Evolutionary conservation across 2,329 filamentous ascomycete genomes (phyloP).

Genomic region (Metarhizium guizhouense): DNA sequence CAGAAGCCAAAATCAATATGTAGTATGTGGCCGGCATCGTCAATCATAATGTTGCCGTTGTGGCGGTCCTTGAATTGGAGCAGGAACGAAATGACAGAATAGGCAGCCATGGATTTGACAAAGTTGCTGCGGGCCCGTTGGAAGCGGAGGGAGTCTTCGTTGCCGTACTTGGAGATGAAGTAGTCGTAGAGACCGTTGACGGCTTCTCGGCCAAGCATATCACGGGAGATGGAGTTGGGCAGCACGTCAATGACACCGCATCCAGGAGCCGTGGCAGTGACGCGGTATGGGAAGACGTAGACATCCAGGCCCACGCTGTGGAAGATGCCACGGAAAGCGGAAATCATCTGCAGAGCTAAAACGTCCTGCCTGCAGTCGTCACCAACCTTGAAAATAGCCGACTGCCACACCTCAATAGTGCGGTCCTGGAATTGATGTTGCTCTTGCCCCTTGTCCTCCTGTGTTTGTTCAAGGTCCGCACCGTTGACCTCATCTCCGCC

Average conservation of each 20-base stretch:
- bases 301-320: slow-evolving; percentile 90
- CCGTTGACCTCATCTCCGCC: background rate
- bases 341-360: slow-evolving; percentile 93
- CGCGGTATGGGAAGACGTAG: slow-evolving; percentile 93
- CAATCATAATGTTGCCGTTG: slow-evolving; percentile 99
- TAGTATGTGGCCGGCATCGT: slow-evolving; percentile 91
- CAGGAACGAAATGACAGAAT: slow-evolving; percentile 92
- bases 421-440: slow-evolving; percentile 27
- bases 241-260: slow-evolving; percentile 98
- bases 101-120: slow-evolving; percentile 98
- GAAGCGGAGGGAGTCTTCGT: slow-evolving; percentile 89
- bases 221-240: slow-evolving; percentile 93
- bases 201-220: slow-evolving; percentile 96
- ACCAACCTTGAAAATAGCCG: slow-evolving; percentile 98
- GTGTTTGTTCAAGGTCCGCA: slow-evolving; percentile 36
- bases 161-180: slow-evolving; percentile 94
- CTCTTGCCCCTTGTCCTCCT: slow-evolving; percentile 28
- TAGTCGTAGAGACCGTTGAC: slow-evolving; percentile 98
- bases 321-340: slow-evolving; percentile 95
- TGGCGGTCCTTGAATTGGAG: slow-evolving; percentile 98
- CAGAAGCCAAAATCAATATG: slow-evolving; percentile 99
- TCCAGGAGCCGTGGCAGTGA: slow-evolving; percentile 92
- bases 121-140: slow-evolving; percentile 95
- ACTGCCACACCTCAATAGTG: slow-evolving; percentile 94
- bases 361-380: slow-evolving; percentile 98